Evolutionary conservation across 805 yeast species (phyloP).

Genomic region (Danielia oregonensis): DNA sequence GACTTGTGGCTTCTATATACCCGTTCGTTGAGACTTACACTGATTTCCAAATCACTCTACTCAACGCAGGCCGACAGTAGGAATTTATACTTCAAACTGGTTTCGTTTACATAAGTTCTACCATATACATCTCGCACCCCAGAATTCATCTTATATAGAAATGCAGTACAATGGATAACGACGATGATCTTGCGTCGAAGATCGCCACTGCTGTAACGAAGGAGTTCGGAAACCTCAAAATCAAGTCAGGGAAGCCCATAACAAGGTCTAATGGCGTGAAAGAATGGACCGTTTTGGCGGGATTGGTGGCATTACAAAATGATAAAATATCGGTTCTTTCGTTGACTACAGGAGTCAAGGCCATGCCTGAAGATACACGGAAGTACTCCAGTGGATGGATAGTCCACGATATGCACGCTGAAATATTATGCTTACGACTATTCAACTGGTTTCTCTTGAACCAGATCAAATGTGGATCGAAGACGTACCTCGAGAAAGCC

Average conservation of each 20-base stretch:
- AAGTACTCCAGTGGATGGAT: conserved; percentile 51
- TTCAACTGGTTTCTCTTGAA: conserved; percentile 60
- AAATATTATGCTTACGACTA: conserved; percentile 66
- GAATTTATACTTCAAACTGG: too few relatives aligned
- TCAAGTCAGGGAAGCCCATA: conserved; percentile 54
- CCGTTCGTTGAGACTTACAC: too few relatives aligned
- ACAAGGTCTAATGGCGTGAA: conserved; percentile 56
- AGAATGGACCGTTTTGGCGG: conserved; percentile 87
- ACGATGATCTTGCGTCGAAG: too few relatives aligned
- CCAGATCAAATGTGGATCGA: conserved; percentile 26
- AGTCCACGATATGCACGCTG: conserved; percentile 91
- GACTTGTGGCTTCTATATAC: too few relatives aligned
- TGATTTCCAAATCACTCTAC: too few relatives aligned
- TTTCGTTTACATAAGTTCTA: too few relatives aligned
- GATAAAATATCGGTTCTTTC: conserved; percentile 37
- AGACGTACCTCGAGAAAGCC: conserved; percentile 15
- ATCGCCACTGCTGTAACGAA: conserved; percentile 24
- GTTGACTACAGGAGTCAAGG: conserved; percentile 80
- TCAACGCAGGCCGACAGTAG: too few relatives aligned
- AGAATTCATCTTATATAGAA: too few relatives aligned
- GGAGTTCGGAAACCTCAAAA: conserved; percentile 26
- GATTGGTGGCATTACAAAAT: conserved; percentile 48
- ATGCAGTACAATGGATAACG: too few relatives aligned
- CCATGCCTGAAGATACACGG: conserved; percentile 54
- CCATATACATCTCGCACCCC: too few relatives aligned